Percentiles rank a stretch among this genome's conserved stretches.
phyloP scores from a whole-genome alignment of 805 yeast genomes.

The Helenozyma rhizophorensis region DNA sequence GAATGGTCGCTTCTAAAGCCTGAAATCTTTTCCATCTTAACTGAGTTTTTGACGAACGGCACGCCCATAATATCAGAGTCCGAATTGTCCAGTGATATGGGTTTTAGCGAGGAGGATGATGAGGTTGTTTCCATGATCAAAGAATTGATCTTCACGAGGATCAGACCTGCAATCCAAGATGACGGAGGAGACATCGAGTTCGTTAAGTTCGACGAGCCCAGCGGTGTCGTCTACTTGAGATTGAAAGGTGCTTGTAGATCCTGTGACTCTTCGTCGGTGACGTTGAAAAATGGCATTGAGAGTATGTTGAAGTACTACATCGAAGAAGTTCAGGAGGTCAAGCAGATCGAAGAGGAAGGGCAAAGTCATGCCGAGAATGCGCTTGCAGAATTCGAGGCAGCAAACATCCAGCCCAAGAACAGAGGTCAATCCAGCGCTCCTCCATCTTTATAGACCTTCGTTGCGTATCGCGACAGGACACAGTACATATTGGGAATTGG shows the following conservation, averaged over 20 bases:
- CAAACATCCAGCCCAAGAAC: conserved; percentile 21
- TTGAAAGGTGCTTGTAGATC: conserved; percentile 69
- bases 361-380: conserved; percentile 12
- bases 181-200: conserved; percentile 75
- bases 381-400: conserved; percentile 18
- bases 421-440: conserved; percentile 17
- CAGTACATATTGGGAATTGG: too few relatives aligned
- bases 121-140: conserved; percentile 65
- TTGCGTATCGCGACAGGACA: too few relatives aligned
- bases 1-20: conserved; percentile 63
- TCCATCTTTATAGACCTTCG: too few relatives aligned
- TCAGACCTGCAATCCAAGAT: conserved; percentile 70
- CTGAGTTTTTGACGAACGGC: conserved; percentile 54
- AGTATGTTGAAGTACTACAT: conserved; percentile 67
- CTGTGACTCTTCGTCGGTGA: conserved; percentile 64
- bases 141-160: conserved; percentile 64
- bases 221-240: conserved; percentile 55
- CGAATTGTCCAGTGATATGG: conserved; percentile 34
- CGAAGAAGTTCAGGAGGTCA: conserved; percentile 61
- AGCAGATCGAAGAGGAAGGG: conserved; percentile 42
- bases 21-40: conserved; percentile 56
- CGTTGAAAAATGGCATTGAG: conserved; percentile 66
- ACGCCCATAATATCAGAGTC: conserved; percentile 43
- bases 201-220: conserved; percentile 48
- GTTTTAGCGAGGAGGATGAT: conserved; percentile 56